Evolutionary conservation across 805 yeast genomes (phyloP), one percentile per base, ranked within the genome.

Genomic region (Teunomyces stri): DNA sequence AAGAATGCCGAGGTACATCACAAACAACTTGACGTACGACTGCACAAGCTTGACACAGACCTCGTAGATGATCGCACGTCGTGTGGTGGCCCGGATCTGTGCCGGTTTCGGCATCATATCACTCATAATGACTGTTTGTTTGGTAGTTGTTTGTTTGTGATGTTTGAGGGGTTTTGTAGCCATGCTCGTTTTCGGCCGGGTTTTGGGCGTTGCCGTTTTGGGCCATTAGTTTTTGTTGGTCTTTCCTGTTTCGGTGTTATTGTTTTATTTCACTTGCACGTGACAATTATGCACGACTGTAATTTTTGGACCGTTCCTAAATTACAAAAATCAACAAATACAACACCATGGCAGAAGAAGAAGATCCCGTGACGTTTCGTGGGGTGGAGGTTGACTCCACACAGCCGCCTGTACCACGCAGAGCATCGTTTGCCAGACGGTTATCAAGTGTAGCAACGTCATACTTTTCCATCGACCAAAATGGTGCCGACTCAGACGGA

Each of bases 1-100:
- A 41, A 72, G 63, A 5, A 70, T 51, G 4, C 60, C 68, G 20
- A 70, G 54, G 39, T 66, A 63, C 35, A 58, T 37, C 42, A 46
- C 38, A 48, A 61, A 55, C 25, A 65, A 47, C 38, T 48, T 41
- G 41, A 62, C 40, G 44, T 57, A 60, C 13, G 58, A 61, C 18
- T 40, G 42, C 36, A 48, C 21, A 21, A 62, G 56, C 44, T 35
- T 48, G 29, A 29, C 29, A 45, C 35, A 44, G 27, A 37, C 46
- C 3, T 36, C 40, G 28, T 21, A 36, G 13, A 36, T 25, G 12
- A 21, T 22, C 16, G 40, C 27, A 11, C 16, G 20, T 37, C 40
- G n/a, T 21, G 18, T 37, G 6, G 29, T 13, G 4, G 18, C 18
- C 9, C 10, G 16, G 34, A 31, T 34, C 20, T 34, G 38, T 18